A percentile compares a stretch with the other conserved stretches of the same genome.
Evolutionary conservation across 176 grass and related monocot species (phyloP).

Genomic region (Rhynchospora tenuis): DNA sequence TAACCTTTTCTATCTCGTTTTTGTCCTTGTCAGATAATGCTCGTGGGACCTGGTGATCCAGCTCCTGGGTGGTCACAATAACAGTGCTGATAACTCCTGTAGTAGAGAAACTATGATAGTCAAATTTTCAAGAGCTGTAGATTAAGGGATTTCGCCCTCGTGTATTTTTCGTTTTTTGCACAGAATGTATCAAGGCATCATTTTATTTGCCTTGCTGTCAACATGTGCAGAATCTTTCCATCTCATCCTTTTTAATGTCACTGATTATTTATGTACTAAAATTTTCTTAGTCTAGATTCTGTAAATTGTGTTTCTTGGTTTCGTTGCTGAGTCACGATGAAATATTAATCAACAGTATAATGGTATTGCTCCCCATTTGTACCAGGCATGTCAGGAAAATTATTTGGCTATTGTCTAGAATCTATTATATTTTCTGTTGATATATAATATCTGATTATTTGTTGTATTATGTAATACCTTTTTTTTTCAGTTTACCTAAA

Average conservation of each 20-base stretch:
- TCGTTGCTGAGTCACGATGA: not conserved
- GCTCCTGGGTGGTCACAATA: constrained; percentile 17
- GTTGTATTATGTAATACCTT: not conserved
- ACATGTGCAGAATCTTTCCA: not conserved
- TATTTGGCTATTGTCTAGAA: not conserved
- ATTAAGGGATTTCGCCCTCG: not conserved
- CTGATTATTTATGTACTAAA: not conserved
- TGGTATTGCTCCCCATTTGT: not conserved
- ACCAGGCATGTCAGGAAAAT: not conserved
- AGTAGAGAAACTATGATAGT: not conserved
- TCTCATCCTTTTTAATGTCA: not conserved
- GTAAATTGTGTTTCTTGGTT: not conserved
- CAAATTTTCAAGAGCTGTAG: not conserved
- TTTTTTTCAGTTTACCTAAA: not conserved
- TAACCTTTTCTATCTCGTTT: not conserved
- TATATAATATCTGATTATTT: not conserved
- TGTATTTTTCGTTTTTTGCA: not conserved
- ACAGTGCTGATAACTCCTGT: not conserved
- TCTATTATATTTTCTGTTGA: not conserved
- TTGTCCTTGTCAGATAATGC: constrained; percentile 17
- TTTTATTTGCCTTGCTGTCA: constrained; percentile 6
- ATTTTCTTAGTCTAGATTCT: not conserved
- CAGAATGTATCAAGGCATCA: constrained; percentile 7
- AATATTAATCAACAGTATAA: not conserved
- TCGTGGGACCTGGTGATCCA: constrained; percentile 17